These are phyloP conservation scores for Candida ficus DNA, from an alignment of 805 yeast species.

Conservation along the genomic window DNA sequence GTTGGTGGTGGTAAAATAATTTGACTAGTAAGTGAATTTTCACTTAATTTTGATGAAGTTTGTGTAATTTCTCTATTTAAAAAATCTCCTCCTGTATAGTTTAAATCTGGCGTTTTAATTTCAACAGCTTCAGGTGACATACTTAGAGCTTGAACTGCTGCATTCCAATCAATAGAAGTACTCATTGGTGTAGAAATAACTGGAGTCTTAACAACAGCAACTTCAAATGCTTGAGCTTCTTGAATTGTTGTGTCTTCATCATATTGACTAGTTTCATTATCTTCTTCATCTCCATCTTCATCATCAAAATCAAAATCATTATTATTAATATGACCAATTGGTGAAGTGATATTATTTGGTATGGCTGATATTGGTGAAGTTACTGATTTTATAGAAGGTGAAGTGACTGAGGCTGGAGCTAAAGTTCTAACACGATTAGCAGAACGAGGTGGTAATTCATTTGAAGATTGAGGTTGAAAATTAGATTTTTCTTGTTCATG, in stretches of 20 bases:
- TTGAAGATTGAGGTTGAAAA: neutral
- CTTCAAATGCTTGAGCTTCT: neutral
- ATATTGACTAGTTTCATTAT: neutral
- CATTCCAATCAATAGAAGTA: constrained; percentile 22
- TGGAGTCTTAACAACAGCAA: neutral
- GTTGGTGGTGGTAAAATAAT: constrained; percentile 1
- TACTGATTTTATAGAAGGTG: too few species aligned
- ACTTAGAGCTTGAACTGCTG: constrained; percentile 18
- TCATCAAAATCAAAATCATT: too few species aligned
- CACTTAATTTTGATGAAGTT: neutral
- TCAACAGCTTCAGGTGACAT: constrained; percentile 4
- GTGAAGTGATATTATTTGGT: too few species aligned
- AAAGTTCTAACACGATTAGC: constrained; percentile 26
- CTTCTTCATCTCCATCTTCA: neutral
- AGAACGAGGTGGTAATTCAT: constrained; percentile 35
- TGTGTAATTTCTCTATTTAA: neutral
- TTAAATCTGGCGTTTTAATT: constrained; percentile 4
- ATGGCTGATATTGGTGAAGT: too few species aligned
- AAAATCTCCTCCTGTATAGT: neutral
- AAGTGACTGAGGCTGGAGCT: too few species aligned
- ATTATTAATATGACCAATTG: too few species aligned
- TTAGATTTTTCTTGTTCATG: neutral
- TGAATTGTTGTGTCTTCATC: neutral
- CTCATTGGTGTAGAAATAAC: constrained; percentile 7
- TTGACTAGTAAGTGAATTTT: neutral